These are phyloP conservation scores for Letharia columbiana DNA, from an alignment of 495 filamentous ascomycete genomes.

Conservation along the genomic window DNA sequence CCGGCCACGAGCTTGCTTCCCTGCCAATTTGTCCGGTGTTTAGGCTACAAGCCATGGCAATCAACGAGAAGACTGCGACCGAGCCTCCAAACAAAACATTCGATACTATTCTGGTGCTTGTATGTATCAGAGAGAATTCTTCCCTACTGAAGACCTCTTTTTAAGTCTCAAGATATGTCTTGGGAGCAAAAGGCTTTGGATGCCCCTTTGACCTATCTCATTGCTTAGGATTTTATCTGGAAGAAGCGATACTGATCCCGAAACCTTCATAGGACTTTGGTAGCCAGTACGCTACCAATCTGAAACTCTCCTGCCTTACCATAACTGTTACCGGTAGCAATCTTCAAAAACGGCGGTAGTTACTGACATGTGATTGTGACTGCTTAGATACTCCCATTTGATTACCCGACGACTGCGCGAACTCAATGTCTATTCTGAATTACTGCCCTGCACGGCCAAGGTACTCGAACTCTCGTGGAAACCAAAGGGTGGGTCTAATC, in stretches of 20 bases:
- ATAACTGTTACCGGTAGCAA: too few relatives aligned
- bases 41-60: neutral
- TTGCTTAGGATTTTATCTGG: too few relatives aligned
- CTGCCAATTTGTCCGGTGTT: neutral
- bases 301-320: too few relatives aligned
- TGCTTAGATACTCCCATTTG: slow-evolving; percentile 51
- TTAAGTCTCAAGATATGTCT: too few relatives aligned
- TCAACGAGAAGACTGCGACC: neutral
- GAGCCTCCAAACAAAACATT: neutral
- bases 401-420: slow-evolving; percentile 69
- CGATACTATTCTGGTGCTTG: neutral
- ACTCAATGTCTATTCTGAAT: slow-evolving; percentile 81
- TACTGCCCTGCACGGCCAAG: slow-evolving; percentile 84
- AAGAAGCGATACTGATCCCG: too few relatives aligned
- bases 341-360: too few relatives aligned
- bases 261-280: neutral
- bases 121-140: too few relatives aligned
- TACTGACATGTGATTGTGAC: too few relatives aligned
- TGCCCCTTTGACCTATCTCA: too few relatives aligned
- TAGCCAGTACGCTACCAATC: neutral
- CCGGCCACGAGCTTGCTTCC: too few relatives aligned
- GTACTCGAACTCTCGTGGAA: slow-evolving; percentile 67
- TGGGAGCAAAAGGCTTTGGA: too few relatives aligned
- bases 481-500: slow-evolving; percentile 65
- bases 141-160: too few relatives aligned